Conservation (phyloP, 2,329 filamentous ascomycete genomes). For the Tolypocladium pustulatum region DNA sequence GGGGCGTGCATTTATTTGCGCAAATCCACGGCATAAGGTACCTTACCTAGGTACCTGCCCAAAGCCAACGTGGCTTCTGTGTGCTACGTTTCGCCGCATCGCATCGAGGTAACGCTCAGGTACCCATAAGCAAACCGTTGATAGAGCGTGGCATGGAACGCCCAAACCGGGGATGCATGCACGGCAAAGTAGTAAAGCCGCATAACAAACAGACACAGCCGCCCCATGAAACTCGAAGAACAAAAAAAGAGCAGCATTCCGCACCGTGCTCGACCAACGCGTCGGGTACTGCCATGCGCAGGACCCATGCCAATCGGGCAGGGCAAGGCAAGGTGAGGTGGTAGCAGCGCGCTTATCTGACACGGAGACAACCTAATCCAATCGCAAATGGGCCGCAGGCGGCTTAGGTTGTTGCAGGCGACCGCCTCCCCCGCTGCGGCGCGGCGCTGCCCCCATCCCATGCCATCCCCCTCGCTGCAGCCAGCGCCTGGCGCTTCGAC, state of each 20-base stretch:
- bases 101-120: neutral
- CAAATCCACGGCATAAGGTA: no score
- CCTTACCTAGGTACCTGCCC: no score
- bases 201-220: neutral
- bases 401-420: neutral
- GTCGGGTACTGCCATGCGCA: neutral
- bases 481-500: neutral
- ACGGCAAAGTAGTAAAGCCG: neutral
- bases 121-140: neutral
- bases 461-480: neutral
- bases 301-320: neutral
- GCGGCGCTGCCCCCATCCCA: neutral
- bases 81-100: neutral
- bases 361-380: neutral
- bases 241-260: neutral
- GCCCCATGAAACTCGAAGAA: neutral
- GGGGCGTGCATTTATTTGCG: no score
- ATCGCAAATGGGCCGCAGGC: neutral
- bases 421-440: neutral
- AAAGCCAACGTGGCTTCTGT: neutral
- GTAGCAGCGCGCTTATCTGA: neutral
- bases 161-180: neutral
- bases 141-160: no score
- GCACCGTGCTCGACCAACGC: no score
- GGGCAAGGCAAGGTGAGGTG: neutral